These are phyloP conservation scores for Eucalyptus camaldulensis DNA, from an alignment of 345 rosid species.

Conservation along the genomic window DNA sequence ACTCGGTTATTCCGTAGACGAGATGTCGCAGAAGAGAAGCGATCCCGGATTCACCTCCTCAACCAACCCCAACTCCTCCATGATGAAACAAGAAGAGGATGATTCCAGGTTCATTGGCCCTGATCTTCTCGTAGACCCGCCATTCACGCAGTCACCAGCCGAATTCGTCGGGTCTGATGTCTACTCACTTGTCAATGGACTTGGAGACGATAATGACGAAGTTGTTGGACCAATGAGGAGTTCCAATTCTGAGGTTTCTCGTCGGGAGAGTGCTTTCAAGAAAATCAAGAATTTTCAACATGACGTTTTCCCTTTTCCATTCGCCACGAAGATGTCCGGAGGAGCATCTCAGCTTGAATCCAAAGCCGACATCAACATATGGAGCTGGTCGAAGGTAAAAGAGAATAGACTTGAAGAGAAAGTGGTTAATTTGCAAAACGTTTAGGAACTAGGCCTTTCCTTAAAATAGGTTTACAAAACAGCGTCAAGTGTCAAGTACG, in stretches of 20 bases:
- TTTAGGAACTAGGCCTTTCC: neutral
- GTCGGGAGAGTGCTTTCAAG: neutral
- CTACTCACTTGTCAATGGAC: neutral
- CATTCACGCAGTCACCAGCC: neutral
- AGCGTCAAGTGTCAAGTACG: too few species aligned
- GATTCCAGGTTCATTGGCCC: neutral
- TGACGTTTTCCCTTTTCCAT: neutral
- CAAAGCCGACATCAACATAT: neutral
- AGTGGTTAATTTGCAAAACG: neutral
- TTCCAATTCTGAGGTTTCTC: neutral
- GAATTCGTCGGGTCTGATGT: neutral
- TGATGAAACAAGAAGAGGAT: neutral
- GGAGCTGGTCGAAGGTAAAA: neutral
- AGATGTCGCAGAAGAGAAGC: neutral
- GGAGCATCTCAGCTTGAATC: neutral
- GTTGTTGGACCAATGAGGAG: neutral
- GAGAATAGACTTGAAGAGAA: neutral
- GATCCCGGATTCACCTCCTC: neutral
- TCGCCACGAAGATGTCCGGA: neutral
- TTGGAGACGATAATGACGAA: neutral
- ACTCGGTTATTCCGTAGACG: fast-evolving
- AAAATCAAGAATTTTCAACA: neutral
- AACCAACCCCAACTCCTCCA: neutral
- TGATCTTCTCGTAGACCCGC: neutral
- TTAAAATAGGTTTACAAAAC: neutral